phyloP scores from a whole-genome alignment of 2,329 filamentous ascomycete genomes.

The Neopestalotiopsis sp. region DNA sequence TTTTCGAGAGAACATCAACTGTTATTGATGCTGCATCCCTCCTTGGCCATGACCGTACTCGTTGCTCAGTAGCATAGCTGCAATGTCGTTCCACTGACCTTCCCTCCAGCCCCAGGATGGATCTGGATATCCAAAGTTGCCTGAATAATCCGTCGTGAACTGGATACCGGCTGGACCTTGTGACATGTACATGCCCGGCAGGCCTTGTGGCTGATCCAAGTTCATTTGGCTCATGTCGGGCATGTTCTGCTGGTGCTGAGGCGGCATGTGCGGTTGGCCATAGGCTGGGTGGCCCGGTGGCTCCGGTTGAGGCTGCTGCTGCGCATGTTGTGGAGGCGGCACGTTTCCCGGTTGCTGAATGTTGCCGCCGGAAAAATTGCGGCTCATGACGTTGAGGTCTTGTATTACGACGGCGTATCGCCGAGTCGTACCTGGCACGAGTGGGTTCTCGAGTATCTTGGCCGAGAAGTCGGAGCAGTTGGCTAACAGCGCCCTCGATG shows the following conservation, averaged over 20 bases:
- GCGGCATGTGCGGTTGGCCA: not conserved
- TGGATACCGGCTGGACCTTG: constrained; percentile 12
- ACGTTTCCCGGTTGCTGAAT: not conserved
- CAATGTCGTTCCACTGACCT: constrained; percentile 22
- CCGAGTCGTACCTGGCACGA: constrained; percentile 43
- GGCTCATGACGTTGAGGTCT: constrained; percentile 35
- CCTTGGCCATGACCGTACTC: constrained; percentile 10
- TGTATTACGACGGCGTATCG: constrained; percentile 42
- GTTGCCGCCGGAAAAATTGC: constrained; percentile 20
- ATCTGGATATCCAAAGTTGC: constrained; percentile 11
- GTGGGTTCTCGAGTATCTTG: constrained; percentile 36
- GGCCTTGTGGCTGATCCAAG: constrained; percentile 3
- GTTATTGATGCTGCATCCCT: not conserved
- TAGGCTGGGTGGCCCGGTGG: not conserved
- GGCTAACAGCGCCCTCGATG: constrained; percentile 33
- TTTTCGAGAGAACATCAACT: not conserved
- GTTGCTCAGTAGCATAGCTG: constrained; percentile 21
- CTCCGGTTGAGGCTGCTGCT: not conserved
- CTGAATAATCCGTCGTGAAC: constrained; percentile 3
- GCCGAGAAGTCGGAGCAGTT: constrained; percentile 38
- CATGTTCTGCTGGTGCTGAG: not conserved
- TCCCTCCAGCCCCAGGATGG: constrained; percentile 18
- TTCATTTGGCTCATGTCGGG: not conserved
- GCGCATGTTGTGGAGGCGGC: not conserved
- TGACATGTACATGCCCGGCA: constrained; percentile 13